Conservation (phyloP, 305 asterid species). For the Fraxinus platypoda region DNA sequence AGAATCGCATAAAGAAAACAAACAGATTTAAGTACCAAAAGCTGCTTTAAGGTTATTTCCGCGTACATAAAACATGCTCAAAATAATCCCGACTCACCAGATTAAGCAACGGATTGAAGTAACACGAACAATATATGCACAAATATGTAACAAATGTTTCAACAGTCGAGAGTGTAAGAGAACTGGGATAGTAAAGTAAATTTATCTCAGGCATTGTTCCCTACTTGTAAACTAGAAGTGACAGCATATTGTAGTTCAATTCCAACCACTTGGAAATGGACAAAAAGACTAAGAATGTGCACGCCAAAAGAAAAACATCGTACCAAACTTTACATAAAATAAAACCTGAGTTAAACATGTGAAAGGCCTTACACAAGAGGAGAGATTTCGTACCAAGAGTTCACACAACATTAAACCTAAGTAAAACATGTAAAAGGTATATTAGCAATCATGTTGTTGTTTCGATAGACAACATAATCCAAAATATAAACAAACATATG, state of each 20-base stretch:
- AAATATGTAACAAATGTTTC: not conserved
- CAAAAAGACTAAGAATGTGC: not conserved
- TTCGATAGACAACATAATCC: not conserved
- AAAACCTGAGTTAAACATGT: not conserved
- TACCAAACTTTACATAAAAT: not conserved
- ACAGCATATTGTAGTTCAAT: not conserved
- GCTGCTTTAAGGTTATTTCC: too few species aligned
- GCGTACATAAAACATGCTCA: not conserved
- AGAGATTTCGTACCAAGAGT: not conserved
- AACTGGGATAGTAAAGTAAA: not conserved
- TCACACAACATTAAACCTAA: not conserved
- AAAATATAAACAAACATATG: not conserved
- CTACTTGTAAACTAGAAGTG: not conserved
- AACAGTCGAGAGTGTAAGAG: not conserved
- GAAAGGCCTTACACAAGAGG: not conserved
- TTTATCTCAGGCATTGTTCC: not conserved
- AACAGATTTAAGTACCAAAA: not conserved
- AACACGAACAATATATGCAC: not conserved
- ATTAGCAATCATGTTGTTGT: not conserved
- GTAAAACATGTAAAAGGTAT: not conserved
- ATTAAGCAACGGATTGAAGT: not conserved
- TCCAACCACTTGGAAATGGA: not conserved
- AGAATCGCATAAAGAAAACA: conserved; percentile 1
- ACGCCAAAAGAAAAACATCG: not conserved
- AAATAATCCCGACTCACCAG: not conserved